Evolutionary conservation across 441 rosid genomes (phyloP).

Genomic region (Bruguiera hainesii): DNA sequence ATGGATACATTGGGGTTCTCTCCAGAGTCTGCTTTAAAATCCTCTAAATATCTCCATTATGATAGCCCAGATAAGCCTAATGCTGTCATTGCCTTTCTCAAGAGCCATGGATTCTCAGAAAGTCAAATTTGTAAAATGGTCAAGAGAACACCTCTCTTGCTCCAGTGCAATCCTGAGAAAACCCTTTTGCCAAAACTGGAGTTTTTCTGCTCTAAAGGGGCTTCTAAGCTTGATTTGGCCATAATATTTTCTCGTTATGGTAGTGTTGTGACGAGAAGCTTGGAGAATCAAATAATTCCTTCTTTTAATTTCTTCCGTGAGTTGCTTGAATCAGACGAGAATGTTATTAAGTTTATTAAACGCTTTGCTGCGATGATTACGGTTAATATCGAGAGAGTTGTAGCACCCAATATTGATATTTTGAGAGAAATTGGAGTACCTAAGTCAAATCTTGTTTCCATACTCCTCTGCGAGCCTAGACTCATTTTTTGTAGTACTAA

Average conservation of each 20-base stretch:
- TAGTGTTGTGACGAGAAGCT: background rate
- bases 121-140: background rate
- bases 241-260: background rate
- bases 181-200: background rate
- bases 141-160: background rate
- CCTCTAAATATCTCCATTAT: background rate
- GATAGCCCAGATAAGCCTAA: background rate
- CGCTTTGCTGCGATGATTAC: background rate
- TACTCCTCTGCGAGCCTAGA: background rate
- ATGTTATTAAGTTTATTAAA: slow-evolving; percentile 6
- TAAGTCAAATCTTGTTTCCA: background rate
- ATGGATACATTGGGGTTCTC: slow-evolving; percentile 1
- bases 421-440: slow-evolving; percentile 23
- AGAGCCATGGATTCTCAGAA: background rate
- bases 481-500: background rate
- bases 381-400: background rate
- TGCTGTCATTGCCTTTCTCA: background rate
- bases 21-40: background rate
- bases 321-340: slow-evolving; percentile 9
- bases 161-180: background rate
- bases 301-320: background rate
- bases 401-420: slow-evolving; percentile 6
- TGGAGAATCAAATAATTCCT: background rate
- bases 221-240: background rate
- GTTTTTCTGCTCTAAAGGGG: slow-evolving; percentile 7